A percentile compares a stretch with the other conserved stretches of the same genome.
phyloP scores from a whole-genome alignment of 2,329 filamentous ascomycete species.

The Thielaviopsis ethacetica region DNA sequence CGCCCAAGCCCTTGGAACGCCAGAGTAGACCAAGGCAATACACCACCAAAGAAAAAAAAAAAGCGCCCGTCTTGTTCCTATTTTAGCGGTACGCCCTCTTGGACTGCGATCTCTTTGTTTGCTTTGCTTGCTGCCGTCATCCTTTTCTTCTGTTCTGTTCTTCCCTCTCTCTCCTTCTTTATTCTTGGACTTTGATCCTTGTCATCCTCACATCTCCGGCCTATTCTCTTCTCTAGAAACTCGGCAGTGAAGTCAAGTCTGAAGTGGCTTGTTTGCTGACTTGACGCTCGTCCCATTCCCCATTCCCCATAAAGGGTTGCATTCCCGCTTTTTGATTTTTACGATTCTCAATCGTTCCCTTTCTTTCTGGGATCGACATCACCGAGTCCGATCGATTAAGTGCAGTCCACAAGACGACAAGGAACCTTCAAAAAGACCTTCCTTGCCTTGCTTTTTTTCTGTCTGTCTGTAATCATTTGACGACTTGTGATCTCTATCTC shows the following conservation, averaged over 20 bases:
- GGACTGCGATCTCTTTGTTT: background rate
- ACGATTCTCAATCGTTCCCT: background rate
- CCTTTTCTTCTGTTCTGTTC: too few relatives aligned
- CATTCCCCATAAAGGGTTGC: conserved; percentile 9
- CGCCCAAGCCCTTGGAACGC: background rate
- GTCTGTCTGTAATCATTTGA: background rate
- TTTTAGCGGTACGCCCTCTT: too few relatives aligned
- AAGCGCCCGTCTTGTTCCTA: too few relatives aligned
- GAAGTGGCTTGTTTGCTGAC: conserved; percentile 12
- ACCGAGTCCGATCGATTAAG: background rate
- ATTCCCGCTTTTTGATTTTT: background rate
- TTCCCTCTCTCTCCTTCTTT: conserved; percentile 16
- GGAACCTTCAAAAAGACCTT: too few relatives aligned
- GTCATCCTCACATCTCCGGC: background rate
- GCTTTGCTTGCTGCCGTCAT: too few relatives aligned
- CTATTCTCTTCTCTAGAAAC: background rate
- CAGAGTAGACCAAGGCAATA: background rate
- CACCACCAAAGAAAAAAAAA: too few relatives aligned
- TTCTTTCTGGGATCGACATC: conserved; percentile 1
- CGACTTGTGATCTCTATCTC: too few relatives aligned
- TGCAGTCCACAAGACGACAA: too few relatives aligned
- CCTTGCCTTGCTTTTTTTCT: too few relatives aligned
- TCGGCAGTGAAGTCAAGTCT: background rate
- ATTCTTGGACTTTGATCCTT: conserved; percentile 6
- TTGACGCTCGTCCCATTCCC: conserved; percentile 5